Evolutionary conservation across 129 eudicot species (phyloP), one percentile per base, ranked within the genome.

Genomic region (Saposhnikovia divaricata): DNA sequence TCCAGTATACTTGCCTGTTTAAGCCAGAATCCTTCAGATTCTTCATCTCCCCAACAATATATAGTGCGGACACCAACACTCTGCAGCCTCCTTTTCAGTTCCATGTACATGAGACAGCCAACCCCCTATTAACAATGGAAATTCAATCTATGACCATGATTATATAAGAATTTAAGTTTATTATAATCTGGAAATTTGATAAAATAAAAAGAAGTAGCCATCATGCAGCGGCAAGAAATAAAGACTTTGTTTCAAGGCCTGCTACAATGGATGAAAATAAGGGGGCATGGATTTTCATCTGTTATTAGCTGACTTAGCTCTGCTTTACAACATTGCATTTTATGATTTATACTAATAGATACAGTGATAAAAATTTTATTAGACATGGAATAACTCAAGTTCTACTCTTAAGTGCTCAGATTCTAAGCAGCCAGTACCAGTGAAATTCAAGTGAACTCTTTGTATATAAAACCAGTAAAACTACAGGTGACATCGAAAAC

Each of bases 11-110:
- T 40, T 89, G 90, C 98, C 96, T 87, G 98, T 68, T 90, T 94
- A 61, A 86, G 80, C 98, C 98, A 91, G 90, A 94, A 94, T 85
- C 89, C 96, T 85, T 92, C 89, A 63, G 98, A 94, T 81, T 87
- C 93, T 74, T 80, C 79, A 85, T 94, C 98, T 44, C 91, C 98
- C 98, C 98, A 94, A 70, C 98, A 94, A 63, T 83, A 87, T 53
- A 94, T 78, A 81, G 96, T 86, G 69, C 82, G 86, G 46, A 92
- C 85, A 28, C 98, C 97, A 72, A 92, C 93, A 82, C 84, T 86
- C 80, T 85, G 93, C 78, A 94, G 87, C 66, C 98, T 90, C 81
- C 80, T 92, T 65, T 88, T 86, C 87, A 94, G 77, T 75, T 94
- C 98, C 82, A 63, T 37, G 86, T 91, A 94, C 75, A 85, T 46